Percentiles rank a stretch among this genome's conserved stretches.
phyloP scores from a whole-genome alignment of 176 grass and related monocot genomes.

The Oryza nivara region DNA sequence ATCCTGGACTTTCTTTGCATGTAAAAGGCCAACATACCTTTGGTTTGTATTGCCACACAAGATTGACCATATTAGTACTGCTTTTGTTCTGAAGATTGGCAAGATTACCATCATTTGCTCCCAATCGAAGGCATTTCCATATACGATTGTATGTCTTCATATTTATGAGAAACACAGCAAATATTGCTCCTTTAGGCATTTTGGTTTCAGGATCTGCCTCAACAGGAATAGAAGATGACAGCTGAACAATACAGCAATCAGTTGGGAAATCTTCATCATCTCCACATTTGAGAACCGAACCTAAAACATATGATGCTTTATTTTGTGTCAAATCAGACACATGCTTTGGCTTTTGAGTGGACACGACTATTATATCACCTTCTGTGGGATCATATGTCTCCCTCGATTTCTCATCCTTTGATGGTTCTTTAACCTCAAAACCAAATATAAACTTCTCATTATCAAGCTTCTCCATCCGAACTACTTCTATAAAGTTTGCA shows the following conservation, averaged over 20 bases:
- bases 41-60: slow-evolving; percentile 25
- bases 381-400: slow-evolving; percentile 40
- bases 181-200: background rate
- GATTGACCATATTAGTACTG: slow-evolving; percentile 2
- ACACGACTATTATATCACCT: slow-evolving; percentile 52
- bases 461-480: slow-evolving; percentile 23
- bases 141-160: slow-evolving; percentile 43
- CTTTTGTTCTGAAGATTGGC: background rate
- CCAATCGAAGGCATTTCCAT: slow-evolving; percentile 35
- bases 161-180: slow-evolving; percentile 53
- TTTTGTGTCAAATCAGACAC: slow-evolving; percentile 32
- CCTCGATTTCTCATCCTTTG: background rate
- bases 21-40: slow-evolving; percentile 22
- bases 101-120: background rate
- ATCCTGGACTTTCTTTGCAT: background rate
- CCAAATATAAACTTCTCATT: background rate
- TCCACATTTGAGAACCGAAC: slow-evolving; percentile 28
- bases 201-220: slow-evolving; percentile 4
- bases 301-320: slow-evolving; percentile 32
- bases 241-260: slow-evolving; percentile 12
- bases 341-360: slow-evolving; percentile 22
- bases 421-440: slow-evolving; percentile 12
- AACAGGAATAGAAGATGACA: slow-evolving; percentile 20
- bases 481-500: slow-evolving; percentile 42
- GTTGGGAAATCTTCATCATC: slow-evolving; percentile 17